phyloP scores from a whole-genome alignment of 352 stramenopile genomes.

The Globisporangium mamillatum region DNA sequence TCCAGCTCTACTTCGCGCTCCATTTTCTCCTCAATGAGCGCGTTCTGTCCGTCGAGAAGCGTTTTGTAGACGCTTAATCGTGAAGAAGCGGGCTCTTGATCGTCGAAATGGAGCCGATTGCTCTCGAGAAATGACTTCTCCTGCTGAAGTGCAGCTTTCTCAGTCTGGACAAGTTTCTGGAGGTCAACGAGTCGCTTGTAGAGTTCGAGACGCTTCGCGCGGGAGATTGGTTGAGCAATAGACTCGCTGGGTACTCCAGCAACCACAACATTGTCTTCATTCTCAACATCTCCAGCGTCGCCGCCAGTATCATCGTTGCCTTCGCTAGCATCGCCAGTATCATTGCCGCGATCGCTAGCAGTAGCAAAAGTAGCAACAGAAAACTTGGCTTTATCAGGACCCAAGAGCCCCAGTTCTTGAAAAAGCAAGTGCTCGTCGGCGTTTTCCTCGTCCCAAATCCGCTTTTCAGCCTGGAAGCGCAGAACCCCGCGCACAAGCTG shows the following conservation, averaged over 20 bases:
- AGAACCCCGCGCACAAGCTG: conserved; percentile 2
- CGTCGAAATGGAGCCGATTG: conserved; percentile 20
- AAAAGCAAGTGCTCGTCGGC: conserved; percentile 22
- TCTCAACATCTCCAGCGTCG: not conserved
- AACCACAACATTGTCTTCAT: not conserved
- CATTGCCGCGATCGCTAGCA: not conserved
- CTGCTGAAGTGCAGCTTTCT: conserved; percentile 7
- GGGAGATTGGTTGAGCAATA: not conserved
- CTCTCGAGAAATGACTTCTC: conserved; percentile 18
- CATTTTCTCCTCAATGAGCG: conserved; percentile 61
- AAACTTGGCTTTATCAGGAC: conserved; percentile 6
- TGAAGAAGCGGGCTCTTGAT: conserved; percentile 9
- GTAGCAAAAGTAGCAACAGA: not conserved
- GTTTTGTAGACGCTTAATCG: conserved; percentile 38
- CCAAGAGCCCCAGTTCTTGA: conserved; percentile 13
- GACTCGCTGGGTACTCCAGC: not conserved
- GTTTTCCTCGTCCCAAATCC: conserved; percentile 13
- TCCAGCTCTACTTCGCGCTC: conserved; percentile 38
- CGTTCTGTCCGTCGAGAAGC: conserved; percentile 42
- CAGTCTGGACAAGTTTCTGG: not conserved
- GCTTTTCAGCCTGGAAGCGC: conserved; percentile 8
- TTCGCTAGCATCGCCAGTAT: no score
- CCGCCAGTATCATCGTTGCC: no score
- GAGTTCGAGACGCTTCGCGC: conserved; percentile 11
- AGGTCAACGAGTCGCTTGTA: conserved; percentile 14